Percentiles rank a stretch among this genome's conserved stretches.
Evolutionary conservation across 192 early-diverging fungal species (phyloP).

Genomic region (Gonapodya sp.): DNA sequence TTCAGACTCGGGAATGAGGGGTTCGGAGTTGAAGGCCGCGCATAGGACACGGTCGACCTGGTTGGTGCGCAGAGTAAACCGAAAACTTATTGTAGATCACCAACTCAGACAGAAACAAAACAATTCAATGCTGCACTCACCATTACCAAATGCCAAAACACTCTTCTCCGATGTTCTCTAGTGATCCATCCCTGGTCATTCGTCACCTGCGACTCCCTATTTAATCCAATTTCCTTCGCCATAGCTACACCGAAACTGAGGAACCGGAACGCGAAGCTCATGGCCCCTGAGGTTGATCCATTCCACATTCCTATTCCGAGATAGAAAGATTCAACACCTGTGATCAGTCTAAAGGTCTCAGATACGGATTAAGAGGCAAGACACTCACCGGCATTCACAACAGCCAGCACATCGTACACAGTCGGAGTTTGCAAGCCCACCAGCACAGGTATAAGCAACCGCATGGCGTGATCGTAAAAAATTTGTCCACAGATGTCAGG

Average conservation of each 20-base stretch:
- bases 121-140: not conserved
- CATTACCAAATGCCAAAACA: not conserved
- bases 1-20: not conserved
- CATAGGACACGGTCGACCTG: not conserved
- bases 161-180: not conserved
- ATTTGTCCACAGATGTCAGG: not conserved
- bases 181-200: not conserved
- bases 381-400: not conserved
- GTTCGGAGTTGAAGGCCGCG: not conserved
- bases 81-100: not conserved
- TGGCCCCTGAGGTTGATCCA: not conserved
- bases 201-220: not conserved
- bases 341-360: too few relatives aligned
- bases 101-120: too few relatives aligned
- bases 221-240: not conserved
- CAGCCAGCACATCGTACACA: not conserved
- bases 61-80: not conserved
- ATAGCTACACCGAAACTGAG: not conserved
- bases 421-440: not conserved
- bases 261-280: not conserved
- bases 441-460: not conserved
- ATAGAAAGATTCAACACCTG: too few relatives aligned
- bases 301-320: not conserved
- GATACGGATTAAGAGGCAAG: too few relatives aligned
- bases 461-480: not conserved